Base-by-base conservation (phyloP, 2,329 filamentous ascomycete species). In the Cordyceps farinosa region DNA sequence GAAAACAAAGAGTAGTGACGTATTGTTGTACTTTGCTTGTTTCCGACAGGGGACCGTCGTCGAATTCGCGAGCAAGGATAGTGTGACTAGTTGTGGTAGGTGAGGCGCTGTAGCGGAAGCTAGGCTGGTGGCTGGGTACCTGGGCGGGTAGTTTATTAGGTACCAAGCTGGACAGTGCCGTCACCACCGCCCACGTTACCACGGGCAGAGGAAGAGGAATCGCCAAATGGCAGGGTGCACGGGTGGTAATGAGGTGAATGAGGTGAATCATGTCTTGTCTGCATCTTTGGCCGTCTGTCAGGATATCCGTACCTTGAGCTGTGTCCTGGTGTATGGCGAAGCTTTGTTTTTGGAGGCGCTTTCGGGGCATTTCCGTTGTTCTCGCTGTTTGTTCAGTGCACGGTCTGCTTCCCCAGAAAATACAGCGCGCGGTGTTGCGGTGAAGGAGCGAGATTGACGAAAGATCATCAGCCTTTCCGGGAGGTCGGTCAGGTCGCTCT, bases 291-390 rank as follows among this genome's bases (percentile, higher is more conserved):
- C 17, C 10, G 34, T 36, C 17, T 22, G 32, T 32, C 3, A 11
- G 40, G 52, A 61, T 56, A 57, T 56, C 60, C 64, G 61, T 67
- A 70, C 67, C 65, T 65, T 64, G 64, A 40, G 44, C 61, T 55
- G 64, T 54, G 69, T 74, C 74, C 61, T 71, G 73, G 63, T 75
- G 74, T 61, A 75, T 75, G 57, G 72, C 64, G 66, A 78, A 76
- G 52, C 71, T 70, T 62, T 71, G 74, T 58, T 72, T 73, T 54
- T 71, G 69, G 40, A 76, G 67, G 52, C 72, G 70, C 64, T 71
- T 72, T 67, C 71, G 70, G 42, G 67, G 68, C 72, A 76, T 77
- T 52, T 61, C 44, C 29, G 9, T 22, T 61, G 34, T 34, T 22
- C 30, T 55, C 34, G 45, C 40, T 6, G 34, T 36, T 30, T 42